Percentiles rank a stretch among this genome's conserved stretches.
Conservation (phyloP, 257 asterid species). For the Linaria vulgaris region DNA sequence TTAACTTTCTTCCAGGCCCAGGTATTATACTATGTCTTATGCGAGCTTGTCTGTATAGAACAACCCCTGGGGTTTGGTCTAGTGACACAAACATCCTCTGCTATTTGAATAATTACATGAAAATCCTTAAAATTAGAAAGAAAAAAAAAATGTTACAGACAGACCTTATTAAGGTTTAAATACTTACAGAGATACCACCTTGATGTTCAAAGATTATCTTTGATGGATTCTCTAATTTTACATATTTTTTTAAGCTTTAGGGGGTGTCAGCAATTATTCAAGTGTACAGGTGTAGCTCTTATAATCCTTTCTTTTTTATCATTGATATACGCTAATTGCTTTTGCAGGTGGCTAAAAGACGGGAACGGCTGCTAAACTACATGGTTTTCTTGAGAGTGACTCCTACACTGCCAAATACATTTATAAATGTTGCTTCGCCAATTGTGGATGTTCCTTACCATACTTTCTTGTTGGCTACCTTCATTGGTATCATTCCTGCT, state of each 20-base stretch:
- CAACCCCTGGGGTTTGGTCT: no score
- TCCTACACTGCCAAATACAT: slow-evolving; percentile 91
- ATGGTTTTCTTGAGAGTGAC: slow-evolving; percentile 95
- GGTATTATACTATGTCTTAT: slow-evolving; percentile 41
- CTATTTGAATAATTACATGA: no score
- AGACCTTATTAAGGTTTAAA: no score
- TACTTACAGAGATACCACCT: no score
- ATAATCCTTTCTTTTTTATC: slow-evolving; percentile 10
- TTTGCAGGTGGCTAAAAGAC: slow-evolving; percentile 75
- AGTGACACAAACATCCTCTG: no score
- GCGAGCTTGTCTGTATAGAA: neutral
- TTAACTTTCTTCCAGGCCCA: slow-evolving; percentile 75
- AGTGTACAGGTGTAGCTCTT: no score
- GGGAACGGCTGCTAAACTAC: slow-evolving; percentile 74
- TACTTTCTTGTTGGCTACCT: slow-evolving; percentile 79
- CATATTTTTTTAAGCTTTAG: no score
- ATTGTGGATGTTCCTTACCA: slow-evolving; percentile 91
- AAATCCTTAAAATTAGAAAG: no score
- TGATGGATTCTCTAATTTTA: no score
- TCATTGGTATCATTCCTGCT: slow-evolving; percentile 89
- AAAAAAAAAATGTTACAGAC: no score
- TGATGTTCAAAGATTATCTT: no score
- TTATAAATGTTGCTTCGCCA: slow-evolving; percentile 94
- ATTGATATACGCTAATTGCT: slow-evolving; percentile 10
- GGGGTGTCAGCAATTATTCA: no score